Percentiles rank a stretch among this genome's conserved stretches.
These are phyloP conservation scores for Sabuloglossum arenarium DNA, from an alignment of 495 filamentous ascomycete genomes.

Conservation along the genomic window DNA sequence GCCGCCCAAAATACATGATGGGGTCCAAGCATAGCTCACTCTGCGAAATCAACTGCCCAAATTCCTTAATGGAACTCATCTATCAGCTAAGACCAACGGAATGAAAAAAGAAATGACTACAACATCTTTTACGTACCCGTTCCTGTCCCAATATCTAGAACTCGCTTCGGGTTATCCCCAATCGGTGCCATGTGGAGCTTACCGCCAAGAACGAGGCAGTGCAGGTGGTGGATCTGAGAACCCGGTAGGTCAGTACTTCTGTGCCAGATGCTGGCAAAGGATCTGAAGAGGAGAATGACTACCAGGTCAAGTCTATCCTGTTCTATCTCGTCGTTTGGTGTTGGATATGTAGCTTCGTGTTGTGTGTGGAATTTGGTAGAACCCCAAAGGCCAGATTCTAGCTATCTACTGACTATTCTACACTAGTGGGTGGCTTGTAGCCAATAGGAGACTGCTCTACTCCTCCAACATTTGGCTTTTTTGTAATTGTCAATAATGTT, in stretches of 20 bases:
- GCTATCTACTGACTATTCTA: no score
- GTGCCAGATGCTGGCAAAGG: not conserved
- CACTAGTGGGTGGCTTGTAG: no score
- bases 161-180: slow-evolving; percentile 28
- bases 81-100: not conserved
- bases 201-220: slow-evolving; percentile 21
- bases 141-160: slow-evolving; percentile 50
- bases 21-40: not conserved
- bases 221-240: slow-evolving; percentile 4
- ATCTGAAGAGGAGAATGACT: not conserved
- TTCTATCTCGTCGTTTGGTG: slow-evolving; percentile 5
- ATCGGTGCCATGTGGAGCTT: slow-evolving; percentile 39
- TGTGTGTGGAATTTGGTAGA: no score
- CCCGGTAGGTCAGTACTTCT: not conserved
- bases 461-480: not conserved
- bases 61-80: not conserved
- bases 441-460: no score
- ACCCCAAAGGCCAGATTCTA: no score
- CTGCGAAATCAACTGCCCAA: slow-evolving; percentile 10
- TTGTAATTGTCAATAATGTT: not conserved
- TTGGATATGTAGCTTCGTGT: not conserved
- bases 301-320: slow-evolving; percentile 5
- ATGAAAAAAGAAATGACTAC: not conserved
- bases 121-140: slow-evolving; percentile 13
- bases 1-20: not conserved